Evolutionary conservation across 768 basidiomycete genomes (phyloP).

Genomic region (Lactifluus hygrophoroides): DNA sequence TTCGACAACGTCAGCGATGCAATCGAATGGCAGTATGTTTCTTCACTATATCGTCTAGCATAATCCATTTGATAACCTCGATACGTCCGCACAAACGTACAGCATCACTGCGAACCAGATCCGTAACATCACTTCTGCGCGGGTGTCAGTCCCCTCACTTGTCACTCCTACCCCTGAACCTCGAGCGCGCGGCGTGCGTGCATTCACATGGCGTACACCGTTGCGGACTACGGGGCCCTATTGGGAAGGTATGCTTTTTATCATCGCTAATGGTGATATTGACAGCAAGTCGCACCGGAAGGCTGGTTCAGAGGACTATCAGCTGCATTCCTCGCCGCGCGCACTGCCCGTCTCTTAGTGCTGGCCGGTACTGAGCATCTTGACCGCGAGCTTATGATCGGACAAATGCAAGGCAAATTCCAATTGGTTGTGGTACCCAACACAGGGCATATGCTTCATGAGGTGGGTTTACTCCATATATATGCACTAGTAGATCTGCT

Average conservation of each 20-base stretch:
- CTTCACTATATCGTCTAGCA: background rate
- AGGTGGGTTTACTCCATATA: slow-evolving; percentile 40
- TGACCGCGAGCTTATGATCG: slow-evolving; percentile 91
- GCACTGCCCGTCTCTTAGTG: slow-evolving; percentile 79
- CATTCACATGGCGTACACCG: slow-evolving; percentile 75
- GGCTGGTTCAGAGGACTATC: slow-evolving; percentile 91
- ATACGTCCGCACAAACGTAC: slow-evolving; percentile 25
- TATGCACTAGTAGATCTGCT: background rate
- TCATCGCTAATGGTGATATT: background rate
- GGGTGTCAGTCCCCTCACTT: slow-evolving; percentile 81
- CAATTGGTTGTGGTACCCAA: slow-evolving; percentile 82
- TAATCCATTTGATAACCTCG: background rate
- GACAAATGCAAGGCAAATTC: slow-evolving; percentile 78
- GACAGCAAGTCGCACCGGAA: slow-evolving; percentile 26
- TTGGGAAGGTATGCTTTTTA: slow-evolving; percentile 63
- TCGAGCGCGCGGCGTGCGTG: slow-evolving; percentile 29
- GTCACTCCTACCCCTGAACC: slow-evolving; percentile 40
- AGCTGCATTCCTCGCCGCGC: slow-evolving; percentile 62
- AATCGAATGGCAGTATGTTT: slow-evolving; percentile 89
- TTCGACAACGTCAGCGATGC: slow-evolving; percentile 81
- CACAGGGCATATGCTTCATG: slow-evolving; percentile 92
- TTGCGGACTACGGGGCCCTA: slow-evolving; percentile 78
- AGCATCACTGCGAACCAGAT: slow-evolving; percentile 80
- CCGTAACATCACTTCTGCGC: slow-evolving; percentile 70
- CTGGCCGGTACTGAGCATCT: slow-evolving; percentile 90